Percentiles rank a stretch among this genome's conserved stretches.
Evolutionary conservation across 306 rosid genomes (phyloP).

Genomic region (Castanopsis chinensis): DNA sequence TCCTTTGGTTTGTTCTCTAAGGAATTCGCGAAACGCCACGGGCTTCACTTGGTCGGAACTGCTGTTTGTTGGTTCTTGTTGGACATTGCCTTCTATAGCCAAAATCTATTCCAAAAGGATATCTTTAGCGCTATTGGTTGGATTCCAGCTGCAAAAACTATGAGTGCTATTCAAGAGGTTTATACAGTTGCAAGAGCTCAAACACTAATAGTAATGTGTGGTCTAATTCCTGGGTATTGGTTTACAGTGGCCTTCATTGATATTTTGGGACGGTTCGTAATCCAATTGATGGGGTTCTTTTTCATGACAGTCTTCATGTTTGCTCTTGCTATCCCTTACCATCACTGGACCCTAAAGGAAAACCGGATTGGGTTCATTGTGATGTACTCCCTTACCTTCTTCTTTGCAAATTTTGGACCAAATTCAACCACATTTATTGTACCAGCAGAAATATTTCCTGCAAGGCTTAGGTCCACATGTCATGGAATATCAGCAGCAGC

Average conservation of each 20-base stretch:
- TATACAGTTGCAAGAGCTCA: conserved; percentile 74
- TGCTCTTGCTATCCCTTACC: conserved; percentile 76
- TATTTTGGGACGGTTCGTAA: conserved; percentile 64
- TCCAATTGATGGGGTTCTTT: conserved; percentile 85
- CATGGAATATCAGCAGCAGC: conserved; percentile 93
- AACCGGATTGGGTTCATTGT: conserved; percentile 61
- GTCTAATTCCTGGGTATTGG: conserved; percentile 96
- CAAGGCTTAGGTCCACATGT: conserved; percentile 82
- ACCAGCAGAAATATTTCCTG: conserved; percentile 90
- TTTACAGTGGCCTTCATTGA: conserved; percentile 71
- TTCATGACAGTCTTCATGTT: conserved; percentile 97
- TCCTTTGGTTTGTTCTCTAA: conserved; percentile 56
- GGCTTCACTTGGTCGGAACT: conserved; percentile 76
- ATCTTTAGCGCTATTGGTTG: conserved; percentile 75
- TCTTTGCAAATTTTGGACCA: conserved; percentile 91
- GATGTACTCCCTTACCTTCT: conserved; percentile 75
- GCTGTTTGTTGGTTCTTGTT: conserved; percentile 72
- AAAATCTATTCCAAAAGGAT: conserved; percentile 89
- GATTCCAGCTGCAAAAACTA: conserved; percentile 56
- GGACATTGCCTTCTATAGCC: conserved; percentile 89
- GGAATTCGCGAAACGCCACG: conserved; percentile 60
- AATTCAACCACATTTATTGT: conserved; percentile 86
- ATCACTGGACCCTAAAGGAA: conserved; percentile 60
- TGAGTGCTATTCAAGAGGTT: conserved; percentile 79
- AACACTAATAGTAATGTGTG: conserved; percentile 75